Conservation (phyloP, 2,329 filamentous ascomycete genomes). For the Aspergillus chevalieri region DNA sequence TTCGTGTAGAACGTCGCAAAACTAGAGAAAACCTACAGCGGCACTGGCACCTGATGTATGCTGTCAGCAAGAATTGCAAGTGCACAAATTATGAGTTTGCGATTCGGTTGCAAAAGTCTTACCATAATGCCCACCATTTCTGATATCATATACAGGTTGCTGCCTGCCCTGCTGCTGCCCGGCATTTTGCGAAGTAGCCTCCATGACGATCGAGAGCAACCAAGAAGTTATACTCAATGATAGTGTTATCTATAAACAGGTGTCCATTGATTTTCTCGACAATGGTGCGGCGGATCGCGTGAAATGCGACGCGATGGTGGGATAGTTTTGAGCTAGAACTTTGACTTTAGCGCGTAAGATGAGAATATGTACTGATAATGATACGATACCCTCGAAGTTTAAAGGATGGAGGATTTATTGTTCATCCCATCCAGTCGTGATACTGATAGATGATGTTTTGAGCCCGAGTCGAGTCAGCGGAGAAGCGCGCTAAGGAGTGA, state of each 20-base stretch:
- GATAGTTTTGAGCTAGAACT: background rate
- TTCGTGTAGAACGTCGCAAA: constrained; percentile 1
- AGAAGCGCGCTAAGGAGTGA: no score
- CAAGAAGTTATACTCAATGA: no score
- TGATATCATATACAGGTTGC: constrained; percentile 65
- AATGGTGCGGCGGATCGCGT: background rate
- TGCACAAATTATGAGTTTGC: background rate
- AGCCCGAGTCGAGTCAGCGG: no score
- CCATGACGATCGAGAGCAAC: constrained; percentile 40
- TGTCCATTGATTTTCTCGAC: background rate
- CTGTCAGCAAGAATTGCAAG: constrained; percentile 6
- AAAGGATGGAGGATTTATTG: no score
- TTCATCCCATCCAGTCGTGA: no score
- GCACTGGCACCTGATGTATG: constrained; percentile 57
- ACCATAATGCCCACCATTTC: constrained; percentile 74
- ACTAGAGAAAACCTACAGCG: constrained; percentile 47
- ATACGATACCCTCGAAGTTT: no score
- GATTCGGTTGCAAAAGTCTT: constrained; percentile 19
- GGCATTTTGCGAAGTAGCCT: constrained; percentile 49
- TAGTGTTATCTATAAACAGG: background rate
- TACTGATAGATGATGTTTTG: no score
- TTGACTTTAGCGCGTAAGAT: background rate
- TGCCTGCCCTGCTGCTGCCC: constrained; percentile 56
- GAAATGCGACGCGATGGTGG: background rate
- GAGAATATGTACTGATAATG: background rate